Conservation (phyloP, 2,329 filamentous ascomycete genomes). For the Fusarium algeriense region DNA sequence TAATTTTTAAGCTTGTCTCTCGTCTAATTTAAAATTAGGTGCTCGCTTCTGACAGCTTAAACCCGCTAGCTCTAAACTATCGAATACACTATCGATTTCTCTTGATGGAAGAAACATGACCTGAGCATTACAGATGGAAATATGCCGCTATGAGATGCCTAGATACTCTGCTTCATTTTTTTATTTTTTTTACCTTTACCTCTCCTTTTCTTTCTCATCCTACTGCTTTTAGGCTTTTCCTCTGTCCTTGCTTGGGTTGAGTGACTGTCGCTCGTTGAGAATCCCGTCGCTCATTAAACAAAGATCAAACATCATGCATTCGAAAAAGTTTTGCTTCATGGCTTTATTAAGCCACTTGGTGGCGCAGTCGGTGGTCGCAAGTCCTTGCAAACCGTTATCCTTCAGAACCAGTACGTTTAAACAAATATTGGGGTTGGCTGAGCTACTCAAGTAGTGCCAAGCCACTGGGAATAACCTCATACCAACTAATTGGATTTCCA, state of each 20-base stretch:
- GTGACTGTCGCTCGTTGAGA: neutral
- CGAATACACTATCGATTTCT: neutral
- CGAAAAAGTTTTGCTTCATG: fast-evolving
- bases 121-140: fast-evolving
- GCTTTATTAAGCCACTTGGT: neutral
- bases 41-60: neutral
- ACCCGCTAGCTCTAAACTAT: neutral
- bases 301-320: neutral
- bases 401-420: neutral
- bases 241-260: neutral
- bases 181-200: neutral
- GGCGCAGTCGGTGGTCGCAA: neutral
- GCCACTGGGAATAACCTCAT: neutral
- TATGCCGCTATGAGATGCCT: neutral
- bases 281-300: too few species aligned
- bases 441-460: neutral
- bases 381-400: neutral
- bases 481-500: neutral
- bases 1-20: neutral
- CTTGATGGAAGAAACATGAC: neutral
- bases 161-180: neutral
- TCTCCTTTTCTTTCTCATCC: too few species aligned
- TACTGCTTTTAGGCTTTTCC: neutral
- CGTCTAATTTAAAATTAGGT: neutral
- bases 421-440: neutral